Conservation (phyloP, 306 rosid species). For the Quercus wislizeni region DNA sequence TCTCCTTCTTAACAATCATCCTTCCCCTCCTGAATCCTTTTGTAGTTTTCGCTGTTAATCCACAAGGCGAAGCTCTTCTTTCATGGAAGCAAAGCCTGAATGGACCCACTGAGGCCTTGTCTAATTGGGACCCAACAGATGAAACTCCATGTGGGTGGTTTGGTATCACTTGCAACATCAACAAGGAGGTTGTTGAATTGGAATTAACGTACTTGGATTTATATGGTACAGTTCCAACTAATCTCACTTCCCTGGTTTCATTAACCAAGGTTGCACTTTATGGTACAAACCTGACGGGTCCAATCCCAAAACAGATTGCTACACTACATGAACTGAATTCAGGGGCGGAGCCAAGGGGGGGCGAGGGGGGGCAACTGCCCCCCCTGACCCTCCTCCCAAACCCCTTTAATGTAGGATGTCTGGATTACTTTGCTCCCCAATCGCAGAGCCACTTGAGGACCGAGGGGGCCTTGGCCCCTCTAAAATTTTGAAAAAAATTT, state of each 20-base stretch:
- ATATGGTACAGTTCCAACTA: constrained; percentile 57
- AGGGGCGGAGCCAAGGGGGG: too few relatives aligned
- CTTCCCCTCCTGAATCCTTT: not conserved
- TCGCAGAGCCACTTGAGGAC: too few relatives aligned
- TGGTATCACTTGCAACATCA: constrained; percentile 65
- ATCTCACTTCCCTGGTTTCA: constrained; percentile 58
- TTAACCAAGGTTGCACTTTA: constrained; percentile 52
- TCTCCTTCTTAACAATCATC: constrained; percentile 23
- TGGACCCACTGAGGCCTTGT: constrained; percentile 45
- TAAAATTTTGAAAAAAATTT: too few relatives aligned
- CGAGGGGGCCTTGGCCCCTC: too few relatives aligned
- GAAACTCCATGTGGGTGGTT: constrained; percentile 74
- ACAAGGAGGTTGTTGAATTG: constrained; percentile 47
- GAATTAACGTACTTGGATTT: constrained; percentile 59
- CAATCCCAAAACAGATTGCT: too few relatives aligned
- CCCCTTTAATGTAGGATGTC: too few relatives aligned
- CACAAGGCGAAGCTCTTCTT: constrained; percentile 76
- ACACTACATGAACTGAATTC: too few relatives aligned
- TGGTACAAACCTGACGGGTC: constrained; percentile 66
- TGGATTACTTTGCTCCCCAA: too few relatives aligned
- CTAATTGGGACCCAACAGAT: constrained; percentile 59
- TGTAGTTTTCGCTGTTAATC: constrained; percentile 48
- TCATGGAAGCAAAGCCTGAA: constrained; percentile 78
- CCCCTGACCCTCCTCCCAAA: too few relatives aligned
- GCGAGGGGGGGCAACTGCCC: too few relatives aligned